Percentiles rank a stretch among this genome's conserved stretches.
phyloP scores from a whole-genome alignment of 306 rosid genomes.

The Vicia villosa region DNA sequence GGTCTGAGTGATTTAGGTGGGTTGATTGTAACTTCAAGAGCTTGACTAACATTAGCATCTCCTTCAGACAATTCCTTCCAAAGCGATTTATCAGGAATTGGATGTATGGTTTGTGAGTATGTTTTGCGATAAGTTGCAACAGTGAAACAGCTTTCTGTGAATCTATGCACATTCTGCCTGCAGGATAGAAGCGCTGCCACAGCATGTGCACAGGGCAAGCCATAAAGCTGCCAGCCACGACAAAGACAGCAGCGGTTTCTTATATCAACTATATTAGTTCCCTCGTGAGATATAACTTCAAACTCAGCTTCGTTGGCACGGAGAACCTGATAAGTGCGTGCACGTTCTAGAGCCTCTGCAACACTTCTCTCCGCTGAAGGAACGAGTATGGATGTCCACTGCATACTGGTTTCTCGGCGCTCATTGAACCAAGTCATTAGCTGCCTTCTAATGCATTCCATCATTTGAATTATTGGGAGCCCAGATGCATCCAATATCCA shows the following conservation, averaged over 20 bases:
- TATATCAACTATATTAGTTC: slow-evolving; percentile 72
- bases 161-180: slow-evolving; percentile 85
- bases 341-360: slow-evolving; percentile 79
- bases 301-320: slow-evolving; percentile 92
- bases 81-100: slow-evolving; percentile 80
- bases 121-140: slow-evolving; percentile 86
- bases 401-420: slow-evolving; percentile 86
- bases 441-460: slow-evolving; percentile 90
- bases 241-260: slow-evolving; percentile 78
- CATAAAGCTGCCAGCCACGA: slow-evolving; percentile 88
- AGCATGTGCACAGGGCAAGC: slow-evolving; percentile 90
- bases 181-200: slow-evolving; percentile 90
- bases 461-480: slow-evolving; percentile 86
- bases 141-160: slow-evolving; percentile 84
- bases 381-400: slow-evolving; percentile 87
- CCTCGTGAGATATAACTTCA: slow-evolving; percentile 83
- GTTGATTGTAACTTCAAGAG: slow-evolving; percentile 50
- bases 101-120: slow-evolving; percentile 86
- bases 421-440: slow-evolving; percentile 91
- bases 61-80: slow-evolving; percentile 76
- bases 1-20: slow-evolving; percentile 88
- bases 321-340: slow-evolving; percentile 81
- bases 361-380: slow-evolving; percentile 80
- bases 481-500: slow-evolving; percentile 89
- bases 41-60: slow-evolving; percentile 49